These are phyloP conservation scores for Ottelia alismoides DNA, from an alignment of 106 monocot species.

Conservation along the genomic window DNA sequence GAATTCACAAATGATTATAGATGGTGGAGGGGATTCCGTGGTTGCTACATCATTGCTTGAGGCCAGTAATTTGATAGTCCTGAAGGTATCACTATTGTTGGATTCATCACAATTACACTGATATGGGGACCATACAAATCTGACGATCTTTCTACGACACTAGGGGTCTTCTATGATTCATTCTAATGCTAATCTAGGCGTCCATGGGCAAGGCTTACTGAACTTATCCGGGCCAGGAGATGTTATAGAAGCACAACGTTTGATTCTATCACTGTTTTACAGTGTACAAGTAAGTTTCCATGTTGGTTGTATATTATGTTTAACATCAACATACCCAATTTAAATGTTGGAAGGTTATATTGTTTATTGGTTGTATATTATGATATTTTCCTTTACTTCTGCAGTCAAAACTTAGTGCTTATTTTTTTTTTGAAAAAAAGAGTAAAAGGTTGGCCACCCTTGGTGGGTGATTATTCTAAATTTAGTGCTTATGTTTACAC, in stretches of 20 bases:
- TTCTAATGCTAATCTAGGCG: conserved; percentile 74
- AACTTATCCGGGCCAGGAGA: conserved; percentile 75
- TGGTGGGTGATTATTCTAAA: too few species aligned
- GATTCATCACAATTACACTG: too few species aligned
- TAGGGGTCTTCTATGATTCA: conserved; percentile 77
- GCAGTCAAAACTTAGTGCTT: neutral
- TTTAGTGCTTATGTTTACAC: too few species aligned
- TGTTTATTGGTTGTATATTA: too few species aligned
- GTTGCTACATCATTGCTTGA: conserved; percentile 70
- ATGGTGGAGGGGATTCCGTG: conserved; percentile 69
- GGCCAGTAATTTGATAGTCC: conserved; percentile 75
- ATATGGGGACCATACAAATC: neutral
- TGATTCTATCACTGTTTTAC: conserved; percentile 85
- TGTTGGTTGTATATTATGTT: too few species aligned
- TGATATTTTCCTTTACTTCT: neutral
- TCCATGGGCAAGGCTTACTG: conserved; percentile 87
- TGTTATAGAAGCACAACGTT: conserved; percentile 72
- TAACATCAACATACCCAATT: too few species aligned
- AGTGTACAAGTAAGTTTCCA: conserved; percentile 44
- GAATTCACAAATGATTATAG: conserved; percentile 80
- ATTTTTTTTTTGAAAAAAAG: too few species aligned
- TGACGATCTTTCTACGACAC: conserved; percentile 38
- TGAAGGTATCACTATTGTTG: conserved; percentile 39
- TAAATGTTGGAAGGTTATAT: too few species aligned
- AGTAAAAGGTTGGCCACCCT: too few species aligned